These are phyloP conservation scores for Pseudogymnoascus sp. DNA, from an alignment of 2,329 filamentous ascomycete species.

Conservation along the genomic window DNA sequence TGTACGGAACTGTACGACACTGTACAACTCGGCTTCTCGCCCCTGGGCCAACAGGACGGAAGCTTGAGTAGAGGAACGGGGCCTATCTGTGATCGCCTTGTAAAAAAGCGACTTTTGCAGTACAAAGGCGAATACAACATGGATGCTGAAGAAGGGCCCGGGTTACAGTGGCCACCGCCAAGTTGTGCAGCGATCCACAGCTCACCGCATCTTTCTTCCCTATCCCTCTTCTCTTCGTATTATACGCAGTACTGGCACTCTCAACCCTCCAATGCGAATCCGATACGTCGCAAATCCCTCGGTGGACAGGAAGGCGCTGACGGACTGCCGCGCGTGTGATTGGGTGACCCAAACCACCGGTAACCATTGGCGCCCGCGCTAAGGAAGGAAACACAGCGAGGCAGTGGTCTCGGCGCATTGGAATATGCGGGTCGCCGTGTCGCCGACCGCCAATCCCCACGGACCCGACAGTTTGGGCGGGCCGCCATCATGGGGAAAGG, in stretches of 20 bases:
- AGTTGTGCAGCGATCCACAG: constrained; percentile 5
- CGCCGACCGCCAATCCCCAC: constrained; percentile 3
- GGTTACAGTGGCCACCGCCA: not conserved
- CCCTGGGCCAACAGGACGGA: not conserved
- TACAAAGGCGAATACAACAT: constrained; percentile 2
- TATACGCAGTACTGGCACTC: not conserved
- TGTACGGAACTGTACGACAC: not conserved
- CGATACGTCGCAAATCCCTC: not conserved
- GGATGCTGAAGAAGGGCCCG: not conserved
- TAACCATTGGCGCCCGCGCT: not conserved
- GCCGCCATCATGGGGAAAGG: not conserved
- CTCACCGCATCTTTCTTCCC: not conserved
- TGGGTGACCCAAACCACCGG: not conserved
- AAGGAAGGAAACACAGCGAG: not conserved
- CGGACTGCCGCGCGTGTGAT: not conserved
- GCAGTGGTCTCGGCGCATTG: constrained; percentile 2
- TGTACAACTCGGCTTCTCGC: not conserved
- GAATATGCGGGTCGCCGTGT: not conserved
- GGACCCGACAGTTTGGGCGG: not conserved
- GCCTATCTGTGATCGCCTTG: not conserved
- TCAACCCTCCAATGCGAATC: not conserved
- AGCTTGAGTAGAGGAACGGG: not conserved
- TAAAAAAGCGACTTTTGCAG: not conserved
- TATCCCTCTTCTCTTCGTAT: not conserved
- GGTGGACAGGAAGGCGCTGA: not conserved